These are phyloP conservation scores for Phlyctochytrium planicorne DNA, from an alignment of 192 early-diverging fungal species.

Conservation along the genomic window DNA sequence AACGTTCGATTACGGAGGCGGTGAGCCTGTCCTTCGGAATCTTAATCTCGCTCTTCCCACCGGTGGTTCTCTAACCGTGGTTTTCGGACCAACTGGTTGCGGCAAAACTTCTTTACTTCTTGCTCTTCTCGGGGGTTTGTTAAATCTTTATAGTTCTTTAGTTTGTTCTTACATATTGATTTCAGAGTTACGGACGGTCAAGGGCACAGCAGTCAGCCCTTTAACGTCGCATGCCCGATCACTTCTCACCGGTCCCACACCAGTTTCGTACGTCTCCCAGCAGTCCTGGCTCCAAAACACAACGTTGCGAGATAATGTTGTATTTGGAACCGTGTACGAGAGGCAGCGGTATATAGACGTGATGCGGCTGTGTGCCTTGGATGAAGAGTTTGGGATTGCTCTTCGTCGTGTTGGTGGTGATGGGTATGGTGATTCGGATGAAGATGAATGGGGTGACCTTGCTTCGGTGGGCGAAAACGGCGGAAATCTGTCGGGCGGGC, in stretches of 20 bases:
- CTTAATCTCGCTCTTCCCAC: slow-evolving; percentile 17
- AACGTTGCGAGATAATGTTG: slow-evolving; percentile 59
- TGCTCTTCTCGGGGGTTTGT: slow-evolving; percentile 21
- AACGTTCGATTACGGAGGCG: slow-evolving; percentile 15
- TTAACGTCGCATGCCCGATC: too few species aligned
- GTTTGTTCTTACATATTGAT: neutral
- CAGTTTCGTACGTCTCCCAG: slow-evolving; percentile 74
- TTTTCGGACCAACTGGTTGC: slow-evolving; percentile 20
- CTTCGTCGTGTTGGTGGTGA: too few species aligned
- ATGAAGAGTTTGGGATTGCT: too few species aligned
- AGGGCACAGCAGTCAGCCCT: slow-evolving; percentile 14
- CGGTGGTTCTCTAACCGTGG: slow-evolving; percentile 7
- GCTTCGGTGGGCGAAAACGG: slow-evolving; percentile 70
- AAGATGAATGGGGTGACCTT: slow-evolving; percentile 72
- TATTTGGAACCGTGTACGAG: slow-evolving; percentile 75
- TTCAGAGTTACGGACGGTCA: slow-evolving; percentile 15
- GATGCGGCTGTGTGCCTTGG: slow-evolving; percentile 68
- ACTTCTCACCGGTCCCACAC: neutral
- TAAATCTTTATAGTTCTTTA: neutral
- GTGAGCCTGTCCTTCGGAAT: slow-evolving; percentile 6
- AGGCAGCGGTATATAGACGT: slow-evolving; percentile 70
- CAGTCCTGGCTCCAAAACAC: slow-evolving; percentile 48
- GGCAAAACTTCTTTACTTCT: slow-evolving; percentile 22
- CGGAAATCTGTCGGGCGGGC: slow-evolving; percentile 32
- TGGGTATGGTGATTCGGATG: slow-evolving; percentile 77